Base-by-base conservation (phyloP, 805 yeast species). In the Metschnikowia drakensbergensis region DNA sequence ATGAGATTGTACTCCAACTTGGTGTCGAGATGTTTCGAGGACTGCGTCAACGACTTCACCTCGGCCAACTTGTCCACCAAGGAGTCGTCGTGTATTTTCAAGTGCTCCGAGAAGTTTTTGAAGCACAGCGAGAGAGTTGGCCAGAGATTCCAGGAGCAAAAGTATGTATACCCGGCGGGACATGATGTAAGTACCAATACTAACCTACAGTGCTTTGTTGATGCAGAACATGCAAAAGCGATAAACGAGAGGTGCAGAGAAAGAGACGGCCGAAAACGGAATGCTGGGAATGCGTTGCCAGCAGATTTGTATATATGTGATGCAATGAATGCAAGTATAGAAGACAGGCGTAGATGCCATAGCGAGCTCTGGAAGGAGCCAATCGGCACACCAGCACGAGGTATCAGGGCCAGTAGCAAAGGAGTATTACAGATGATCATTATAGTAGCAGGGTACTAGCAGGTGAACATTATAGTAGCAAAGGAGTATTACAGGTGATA, bases 41-140 rank as follows among this genome's bases (percentile, higher is more conserved):
- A 94, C 74, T 94, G 99, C 76, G 97, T 94, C 66, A 92, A 91
- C 69, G 99, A 94, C 70, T 92, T 94, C 82, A 94, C 99, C 50
- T 89, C 98, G 37, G 83, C 85, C 66, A 82, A 83, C 64, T 80
- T 94, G 66, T 84, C 96, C 54, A 69, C 82, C 62, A 88, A 86
- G 76, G 99, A 94, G 71, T 83, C 82, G 57, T 63, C 82, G 26
- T 94, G 99, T 74, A 81, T 94, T 54, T 76, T 82, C 77, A 87
- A 86, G 71, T 94, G 99, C 70, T 86, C 97, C 43, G 98, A 92
- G 72, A 94, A 94, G 78, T 94, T 94, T 82, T 80, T 94, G 76
- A 94, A 94, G 69, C 98, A 92, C 77, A 83, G 92, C 70, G 99
- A 94, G 76, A 85, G 99, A 69, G 96, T 94, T 49, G 99, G 99